Percentiles rank a stretch among this genome's conserved stretches.
Evolutionary conservation across 768 basidiomycete genomes (phyloP).

Genomic region (Mycena albidolilacea): DNA sequence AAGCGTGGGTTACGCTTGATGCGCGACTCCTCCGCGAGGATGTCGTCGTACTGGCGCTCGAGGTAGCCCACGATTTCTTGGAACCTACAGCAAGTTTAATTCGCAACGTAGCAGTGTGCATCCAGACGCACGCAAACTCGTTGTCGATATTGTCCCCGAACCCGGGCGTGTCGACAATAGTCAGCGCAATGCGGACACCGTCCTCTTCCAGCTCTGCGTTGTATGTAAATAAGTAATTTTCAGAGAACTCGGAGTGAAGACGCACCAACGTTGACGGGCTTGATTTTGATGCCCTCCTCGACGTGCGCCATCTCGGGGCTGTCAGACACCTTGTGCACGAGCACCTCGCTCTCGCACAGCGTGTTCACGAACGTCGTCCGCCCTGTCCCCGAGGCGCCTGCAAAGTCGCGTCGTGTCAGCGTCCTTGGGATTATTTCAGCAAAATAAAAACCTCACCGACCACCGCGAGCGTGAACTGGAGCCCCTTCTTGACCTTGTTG

Average conservation of each 20-base stretch:
- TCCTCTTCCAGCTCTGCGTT: slow-evolving; percentile 95
- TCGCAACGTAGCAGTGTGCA: slow-evolving; percentile 12
- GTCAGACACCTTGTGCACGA: slow-evolving; percentile 89
- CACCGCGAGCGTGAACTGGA: slow-evolving; percentile 98
- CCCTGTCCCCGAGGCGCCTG: slow-evolving; percentile 97
- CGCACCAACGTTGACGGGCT: slow-evolving; percentile 94
- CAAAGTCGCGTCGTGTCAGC: slow-evolving; percentile 27
- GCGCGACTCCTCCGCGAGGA: slow-evolving; percentile 97
- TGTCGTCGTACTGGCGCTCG: slow-evolving; percentile 99
- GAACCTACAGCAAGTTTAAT: slow-evolving; percentile 69
- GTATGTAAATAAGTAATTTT: neutral
- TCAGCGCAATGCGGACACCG: slow-evolving; percentile 96
- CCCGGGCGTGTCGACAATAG: slow-evolving; percentile 98
- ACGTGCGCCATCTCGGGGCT: slow-evolving; percentile 91
- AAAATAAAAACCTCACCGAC: slow-evolving; percentile 75
- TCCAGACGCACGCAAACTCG: slow-evolving; percentile 88
- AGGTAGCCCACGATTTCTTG: slow-evolving; percentile 97
- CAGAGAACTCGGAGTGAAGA: slow-evolving; percentile 33
- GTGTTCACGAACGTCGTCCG: slow-evolving; percentile 99
- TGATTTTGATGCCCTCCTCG: slow-evolving; percentile 95
- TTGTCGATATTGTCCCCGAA: slow-evolving; percentile 99
- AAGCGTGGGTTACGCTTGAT: slow-evolving; percentile 99
- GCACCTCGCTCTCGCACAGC: slow-evolving; percentile 95
- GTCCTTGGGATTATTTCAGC: neutral
- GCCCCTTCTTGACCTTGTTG: slow-evolving; percentile 99